These are phyloP conservation scores for Shiraia sp. DNA, from an alignment of 2,329 filamentous ascomycete genomes.

Conservation along the genomic window DNA sequence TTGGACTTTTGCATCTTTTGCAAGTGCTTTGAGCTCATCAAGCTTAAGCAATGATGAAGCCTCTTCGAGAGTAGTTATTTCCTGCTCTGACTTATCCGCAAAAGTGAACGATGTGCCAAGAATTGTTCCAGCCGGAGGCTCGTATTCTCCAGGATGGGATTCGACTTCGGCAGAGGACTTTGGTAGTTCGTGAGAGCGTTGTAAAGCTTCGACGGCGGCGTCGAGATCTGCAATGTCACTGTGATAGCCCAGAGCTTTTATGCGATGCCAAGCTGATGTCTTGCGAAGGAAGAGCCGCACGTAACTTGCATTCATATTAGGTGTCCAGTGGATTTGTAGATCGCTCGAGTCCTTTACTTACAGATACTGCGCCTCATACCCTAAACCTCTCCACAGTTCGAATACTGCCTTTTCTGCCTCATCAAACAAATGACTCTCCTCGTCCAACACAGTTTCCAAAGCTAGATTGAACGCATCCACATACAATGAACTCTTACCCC, in stretches of 20 bases:
- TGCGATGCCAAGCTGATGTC: conserved; percentile 86
- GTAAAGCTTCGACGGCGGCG: conserved; percentile 66
- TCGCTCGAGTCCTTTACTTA: conserved; percentile 52
- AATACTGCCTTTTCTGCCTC: conserved; percentile 79
- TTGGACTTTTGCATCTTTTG: conserved; percentile 83
- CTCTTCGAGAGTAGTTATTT: conserved; percentile 78
- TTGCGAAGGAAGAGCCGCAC: conserved; percentile 92
- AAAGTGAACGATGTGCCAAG: conserved; percentile 70
- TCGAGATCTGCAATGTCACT: conserved; percentile 78
- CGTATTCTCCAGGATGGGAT: conserved; percentile 53
- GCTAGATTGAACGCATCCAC: conserved; percentile 96
- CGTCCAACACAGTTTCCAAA: conserved; percentile 82
- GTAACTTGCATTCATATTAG: conserved; percentile 61
- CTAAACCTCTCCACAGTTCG: conserved; percentile 69
- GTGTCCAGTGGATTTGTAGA: neutral
- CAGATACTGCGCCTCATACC: conserved; percentile 89
- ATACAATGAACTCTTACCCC: conserved; percentile 86
- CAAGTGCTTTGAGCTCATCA: conserved; percentile 82
- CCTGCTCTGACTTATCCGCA: conserved; percentile 74
- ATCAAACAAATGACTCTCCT: conserved; percentile 87
- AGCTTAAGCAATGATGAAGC: conserved; percentile 80
- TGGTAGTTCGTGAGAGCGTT: conserved; percentile 62
- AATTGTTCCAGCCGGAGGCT: conserved; percentile 51
- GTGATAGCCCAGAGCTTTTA: conserved; percentile 76
- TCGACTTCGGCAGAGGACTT: conserved; percentile 39